phyloP scores from a whole-genome alignment of 495 filamentous ascomycete species.

The Penicillium silybi region DNA sequence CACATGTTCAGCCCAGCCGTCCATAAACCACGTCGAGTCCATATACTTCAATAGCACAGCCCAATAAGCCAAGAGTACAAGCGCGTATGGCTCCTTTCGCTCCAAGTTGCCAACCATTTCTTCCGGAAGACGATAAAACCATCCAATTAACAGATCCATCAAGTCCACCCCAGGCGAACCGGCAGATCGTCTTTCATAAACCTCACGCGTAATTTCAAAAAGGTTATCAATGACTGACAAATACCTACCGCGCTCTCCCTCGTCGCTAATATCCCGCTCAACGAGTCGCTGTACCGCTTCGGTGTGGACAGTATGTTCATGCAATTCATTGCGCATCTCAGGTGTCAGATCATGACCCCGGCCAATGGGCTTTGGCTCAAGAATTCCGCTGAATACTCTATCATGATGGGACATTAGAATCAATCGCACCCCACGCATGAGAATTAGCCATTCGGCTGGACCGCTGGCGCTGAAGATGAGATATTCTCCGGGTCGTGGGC shows the following conservation, averaged over 20 bases:
- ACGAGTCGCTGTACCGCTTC: slow-evolving; percentile 15
- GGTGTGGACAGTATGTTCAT: slow-evolving; percentile 16
- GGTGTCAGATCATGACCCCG: slow-evolving; percentile 3
- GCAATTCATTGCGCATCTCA: slow-evolving; percentile 12
- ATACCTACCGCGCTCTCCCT: slow-evolving; percentile 6
- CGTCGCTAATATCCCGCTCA: background rate
- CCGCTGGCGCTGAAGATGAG: slow-evolving; percentile 41
- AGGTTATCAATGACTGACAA: slow-evolving; percentile 10
- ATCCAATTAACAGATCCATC: slow-evolving; percentile 31
- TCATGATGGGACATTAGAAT: slow-evolving; percentile 23
- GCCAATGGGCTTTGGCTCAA: slow-evolving; percentile 12
- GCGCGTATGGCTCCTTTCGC: slow-evolving; percentile 29
- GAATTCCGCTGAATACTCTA: slow-evolving; percentile 29
- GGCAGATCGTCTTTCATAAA: slow-evolving; percentile 16
- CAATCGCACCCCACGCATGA: slow-evolving; percentile 40
- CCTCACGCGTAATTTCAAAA: slow-evolving; percentile 14
- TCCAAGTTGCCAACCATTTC: slow-evolving; percentile 29
- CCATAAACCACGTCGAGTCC: slow-evolving; percentile 34
- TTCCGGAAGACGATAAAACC: slow-evolving; percentile 33
- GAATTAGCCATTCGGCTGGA: slow-evolving; percentile 40
- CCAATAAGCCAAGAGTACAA: slow-evolving; percentile 41
- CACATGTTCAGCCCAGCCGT: slow-evolving; percentile 39
- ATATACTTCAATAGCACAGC: slow-evolving; percentile 36
- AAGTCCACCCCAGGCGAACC: slow-evolving; percentile 10
- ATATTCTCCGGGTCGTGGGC: slow-evolving; percentile 35